Percentiles rank a stretch among this genome's conserved stretches.
These are phyloP conservation scores for Quercus tomentella DNA, from an alignment of 331 rosid genomes.

Conservation along the genomic window DNA sequence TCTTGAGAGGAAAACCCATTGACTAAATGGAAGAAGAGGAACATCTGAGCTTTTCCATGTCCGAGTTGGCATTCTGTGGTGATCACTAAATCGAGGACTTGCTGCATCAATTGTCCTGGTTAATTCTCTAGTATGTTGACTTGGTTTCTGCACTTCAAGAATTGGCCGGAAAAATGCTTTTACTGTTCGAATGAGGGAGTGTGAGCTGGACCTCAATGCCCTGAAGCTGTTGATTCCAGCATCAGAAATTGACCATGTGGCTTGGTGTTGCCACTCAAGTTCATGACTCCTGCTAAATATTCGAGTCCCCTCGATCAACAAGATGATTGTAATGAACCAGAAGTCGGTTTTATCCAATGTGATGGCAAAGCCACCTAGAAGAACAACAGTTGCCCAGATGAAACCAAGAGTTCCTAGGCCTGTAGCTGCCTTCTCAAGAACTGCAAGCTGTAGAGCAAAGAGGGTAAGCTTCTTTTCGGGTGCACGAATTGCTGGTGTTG, in stretches of 20 bases:
- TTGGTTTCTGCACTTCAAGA: conserved; percentile 13
- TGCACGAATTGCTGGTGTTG: conserved; percentile 38
- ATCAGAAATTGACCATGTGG: conserved; percentile 79
- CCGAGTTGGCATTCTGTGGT: conserved; percentile 44
- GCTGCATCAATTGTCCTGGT: conserved; percentile 14
- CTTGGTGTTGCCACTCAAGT: conserved; percentile 97
- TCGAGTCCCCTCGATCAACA: conserved; percentile 80
- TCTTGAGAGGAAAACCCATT: conserved; percentile 63
- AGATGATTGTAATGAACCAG: conserved; percentile 83
- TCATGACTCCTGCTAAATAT: conserved; percentile 96
- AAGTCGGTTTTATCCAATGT: conserved; percentile 70
- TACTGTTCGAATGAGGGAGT: conserved; percentile 24
- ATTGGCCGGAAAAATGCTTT: conserved; percentile 46
- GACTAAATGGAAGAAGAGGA: conserved; percentile 72
- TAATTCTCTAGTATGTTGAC: conserved; percentile 24
- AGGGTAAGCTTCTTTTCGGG: conserved; percentile 90
- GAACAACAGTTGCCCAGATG: conserved; percentile 96
- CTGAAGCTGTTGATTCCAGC: conserved; percentile 60
- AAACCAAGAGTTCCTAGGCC: conserved; percentile 93
- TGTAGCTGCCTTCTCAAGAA: conserved; percentile 84
- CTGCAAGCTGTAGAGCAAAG: conserved; percentile 81
- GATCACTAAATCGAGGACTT: conserved; percentile 15
- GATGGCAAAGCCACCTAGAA: conserved; percentile 88
- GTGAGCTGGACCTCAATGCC: conserved; percentile 46
- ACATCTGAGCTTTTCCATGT: conserved; percentile 77